Conservation (phyloP, 2,329 filamentous ascomycete genomes). For the Penicillium sumatraense region DNA sequence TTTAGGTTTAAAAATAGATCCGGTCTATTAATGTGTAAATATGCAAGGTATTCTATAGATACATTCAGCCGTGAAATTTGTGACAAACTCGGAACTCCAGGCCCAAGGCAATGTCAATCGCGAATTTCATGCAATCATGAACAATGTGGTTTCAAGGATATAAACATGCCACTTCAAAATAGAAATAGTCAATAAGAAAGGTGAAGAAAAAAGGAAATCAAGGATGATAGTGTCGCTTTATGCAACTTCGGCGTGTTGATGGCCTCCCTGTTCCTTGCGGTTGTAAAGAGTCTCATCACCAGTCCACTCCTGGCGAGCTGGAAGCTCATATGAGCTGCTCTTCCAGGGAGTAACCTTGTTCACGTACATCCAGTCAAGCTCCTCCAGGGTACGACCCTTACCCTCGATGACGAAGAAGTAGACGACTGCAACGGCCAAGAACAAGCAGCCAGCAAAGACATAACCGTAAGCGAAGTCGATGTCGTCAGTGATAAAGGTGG, state of each 20-base stretch:
- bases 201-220: background rate
- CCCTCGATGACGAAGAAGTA: slow-evolving; percentile 80
- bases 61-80: slow-evolving; percentile 2
- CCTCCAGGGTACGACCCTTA: slow-evolving; percentile 71
- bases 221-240: slow-evolving; percentile 13
- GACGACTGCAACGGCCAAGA: slow-evolving; percentile 63
- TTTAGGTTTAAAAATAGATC: background rate
- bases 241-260: slow-evolving; percentile 34
- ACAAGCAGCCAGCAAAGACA: slow-evolving; percentile 74
- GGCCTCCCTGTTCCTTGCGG: slow-evolving; percentile 27
- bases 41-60: slow-evolving; percentile 3
- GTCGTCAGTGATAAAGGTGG: slow-evolving; percentile 72
- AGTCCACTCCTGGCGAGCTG: slow-evolving; percentile 22
- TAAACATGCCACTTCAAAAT: slow-evolving; percentile 31
- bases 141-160: background rate
- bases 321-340: slow-evolving; percentile 55
- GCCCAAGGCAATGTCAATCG: slow-evolving; percentile 8
- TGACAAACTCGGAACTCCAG: slow-evolving; percentile 14
- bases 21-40: background rate
- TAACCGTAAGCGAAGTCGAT: slow-evolving; percentile 78
- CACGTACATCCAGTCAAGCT: slow-evolving; percentile 76
- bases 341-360: slow-evolving; percentile 63
- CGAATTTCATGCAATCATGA: slow-evolving; percentile 12
- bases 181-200: slow-evolving; percentile 13
- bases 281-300: slow-evolving; percentile 22